phyloP scores from a whole-genome alignment of 2,329 filamentous ascomycete species.

The Triangularia setosa region DNA sequence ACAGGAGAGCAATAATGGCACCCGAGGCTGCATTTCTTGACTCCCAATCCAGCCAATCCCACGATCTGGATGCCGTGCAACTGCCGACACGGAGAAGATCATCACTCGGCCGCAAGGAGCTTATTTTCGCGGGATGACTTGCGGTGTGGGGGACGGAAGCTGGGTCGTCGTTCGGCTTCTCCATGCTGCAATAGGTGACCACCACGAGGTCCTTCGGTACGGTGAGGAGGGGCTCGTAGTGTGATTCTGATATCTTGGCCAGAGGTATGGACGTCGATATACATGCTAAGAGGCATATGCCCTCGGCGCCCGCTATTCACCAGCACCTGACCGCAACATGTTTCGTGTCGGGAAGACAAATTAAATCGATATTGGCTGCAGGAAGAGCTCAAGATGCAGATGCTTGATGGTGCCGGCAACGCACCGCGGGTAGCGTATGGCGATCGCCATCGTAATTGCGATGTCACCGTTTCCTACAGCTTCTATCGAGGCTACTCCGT shows the following conservation, averaged over 20 bases:
- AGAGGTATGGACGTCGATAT: background rate
- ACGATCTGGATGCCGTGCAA: slow-evolving; percentile 4
- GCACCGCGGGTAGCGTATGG: background rate
- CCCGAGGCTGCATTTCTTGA: slow-evolving; percentile 3
- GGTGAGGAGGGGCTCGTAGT: background rate
- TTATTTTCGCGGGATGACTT: slow-evolving; percentile 1
- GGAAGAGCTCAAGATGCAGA: background rate
- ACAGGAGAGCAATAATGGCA: background rate
- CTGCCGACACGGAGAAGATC: slow-evolving; percentile 13
- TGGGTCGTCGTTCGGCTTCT: background rate
- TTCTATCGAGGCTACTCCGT: background rate
- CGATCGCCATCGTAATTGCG: slow-evolving; percentile 8
- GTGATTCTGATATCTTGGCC: background rate
- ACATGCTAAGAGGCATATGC: background rate
- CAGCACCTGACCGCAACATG: slow-evolving; percentile 8
- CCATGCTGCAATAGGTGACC: background rate
- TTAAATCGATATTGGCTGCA: slow-evolving; percentile 16
- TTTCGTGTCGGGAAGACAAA: slow-evolving; percentile 12
- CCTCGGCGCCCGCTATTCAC: background rate
- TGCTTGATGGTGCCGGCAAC: background rate
- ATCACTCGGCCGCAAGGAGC: slow-evolving; percentile 10
- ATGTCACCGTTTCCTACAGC: slow-evolving; percentile 10
- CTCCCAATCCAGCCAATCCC: slow-evolving; percentile 1
- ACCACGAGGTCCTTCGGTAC: background rate
- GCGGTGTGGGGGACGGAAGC: background rate